Evolutionary conservation across 768 basidiomycete genomes (phyloP).

Genomic region (Boletus fagicola): DNA sequence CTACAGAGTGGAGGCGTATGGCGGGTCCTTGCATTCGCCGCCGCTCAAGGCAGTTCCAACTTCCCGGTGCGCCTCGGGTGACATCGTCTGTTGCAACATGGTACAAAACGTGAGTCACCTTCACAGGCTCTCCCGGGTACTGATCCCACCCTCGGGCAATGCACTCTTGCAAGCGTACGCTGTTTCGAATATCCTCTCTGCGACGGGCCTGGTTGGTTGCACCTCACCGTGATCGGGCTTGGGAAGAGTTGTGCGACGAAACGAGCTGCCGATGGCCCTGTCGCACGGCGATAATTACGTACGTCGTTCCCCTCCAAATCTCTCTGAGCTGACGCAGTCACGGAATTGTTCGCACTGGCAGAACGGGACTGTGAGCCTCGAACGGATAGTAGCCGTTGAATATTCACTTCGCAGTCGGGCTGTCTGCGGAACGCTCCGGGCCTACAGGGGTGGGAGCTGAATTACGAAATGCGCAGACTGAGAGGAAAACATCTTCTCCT

Average conservation of each 20-base stretch:
- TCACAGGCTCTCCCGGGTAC: not conserved
- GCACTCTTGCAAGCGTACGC: constrained; percentile 1
- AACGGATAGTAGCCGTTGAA: too few species aligned
- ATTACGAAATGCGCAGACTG: too few species aligned
- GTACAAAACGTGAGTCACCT: constrained; percentile 10
- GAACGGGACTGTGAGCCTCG: constrained; percentile 13
- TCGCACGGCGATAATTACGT: constrained; percentile 14
- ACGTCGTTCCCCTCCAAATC: not conserved
- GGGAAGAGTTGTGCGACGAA: constrained; percentile 10
- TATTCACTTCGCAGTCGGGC: too few species aligned
- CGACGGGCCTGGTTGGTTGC: constrained; percentile 13
- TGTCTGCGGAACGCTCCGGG: too few species aligned
- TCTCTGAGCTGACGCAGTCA: not conserved
- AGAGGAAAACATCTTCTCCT: too few species aligned
- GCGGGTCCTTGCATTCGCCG: not conserved
- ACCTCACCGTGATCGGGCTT: constrained; percentile 12
- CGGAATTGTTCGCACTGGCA: not conserved
- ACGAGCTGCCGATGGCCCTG: constrained; percentile 14
- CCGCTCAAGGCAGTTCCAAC: constrained; percentile 7
- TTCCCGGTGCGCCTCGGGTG: constrained; percentile 7
- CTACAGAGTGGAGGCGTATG: too few species aligned
- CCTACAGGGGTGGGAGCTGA: too few species aligned
- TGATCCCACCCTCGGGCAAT: not conserved
- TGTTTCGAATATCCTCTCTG: not conserved
- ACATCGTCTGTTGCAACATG: constrained; percentile 11